Evolutionary conservation across 2,329 filamentous ascomycete genomes (phyloP).

Genomic region (Penicillium brevicompactum): DNA sequence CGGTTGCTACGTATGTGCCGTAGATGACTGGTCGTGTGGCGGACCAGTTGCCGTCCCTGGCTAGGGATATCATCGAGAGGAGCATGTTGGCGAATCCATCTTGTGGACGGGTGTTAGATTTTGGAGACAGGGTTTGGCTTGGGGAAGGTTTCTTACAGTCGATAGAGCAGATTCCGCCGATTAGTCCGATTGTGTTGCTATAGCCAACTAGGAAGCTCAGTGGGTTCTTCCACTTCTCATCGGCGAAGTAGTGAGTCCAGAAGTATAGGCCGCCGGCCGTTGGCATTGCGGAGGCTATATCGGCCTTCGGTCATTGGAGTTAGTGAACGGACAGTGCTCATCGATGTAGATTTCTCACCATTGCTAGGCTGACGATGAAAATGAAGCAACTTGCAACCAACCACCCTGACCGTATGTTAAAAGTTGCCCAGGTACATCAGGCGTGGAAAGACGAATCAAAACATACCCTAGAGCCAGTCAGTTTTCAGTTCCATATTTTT

Average conservation of each 20-base stretch:
- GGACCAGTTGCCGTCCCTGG: conserved; percentile 56
- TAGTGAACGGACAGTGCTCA: neutral
- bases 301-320: conserved; percentile 37
- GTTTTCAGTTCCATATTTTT: neutral
- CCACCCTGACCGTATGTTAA: conserved; percentile 42
- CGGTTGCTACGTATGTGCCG: conserved; percentile 56
- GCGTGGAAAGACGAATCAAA: neutral
- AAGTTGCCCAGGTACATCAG: neutral
- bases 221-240: conserved; percentile 57
- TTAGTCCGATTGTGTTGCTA: conserved; percentile 61
- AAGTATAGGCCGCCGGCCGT: conserved; percentile 62
- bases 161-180: conserved; percentile 65
- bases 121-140: neutral
- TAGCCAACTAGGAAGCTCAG: conserved; percentile 64
- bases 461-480: conserved; percentile 10
- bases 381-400: conserved; percentile 61
- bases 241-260: conserved; percentile 63
- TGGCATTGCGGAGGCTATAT: conserved; percentile 58
- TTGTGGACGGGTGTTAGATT: neutral
- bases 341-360: conserved; percentile 44
- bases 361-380: conserved; percentile 61
- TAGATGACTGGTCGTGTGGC: conserved; percentile 58
- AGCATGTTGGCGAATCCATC: conserved; percentile 48
- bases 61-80: conserved; percentile 57
- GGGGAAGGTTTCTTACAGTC: conserved; percentile 50